Base-by-base conservation (phyloP, 73 alveolate genomes). In the Paramecium primaurelia region DNA sequence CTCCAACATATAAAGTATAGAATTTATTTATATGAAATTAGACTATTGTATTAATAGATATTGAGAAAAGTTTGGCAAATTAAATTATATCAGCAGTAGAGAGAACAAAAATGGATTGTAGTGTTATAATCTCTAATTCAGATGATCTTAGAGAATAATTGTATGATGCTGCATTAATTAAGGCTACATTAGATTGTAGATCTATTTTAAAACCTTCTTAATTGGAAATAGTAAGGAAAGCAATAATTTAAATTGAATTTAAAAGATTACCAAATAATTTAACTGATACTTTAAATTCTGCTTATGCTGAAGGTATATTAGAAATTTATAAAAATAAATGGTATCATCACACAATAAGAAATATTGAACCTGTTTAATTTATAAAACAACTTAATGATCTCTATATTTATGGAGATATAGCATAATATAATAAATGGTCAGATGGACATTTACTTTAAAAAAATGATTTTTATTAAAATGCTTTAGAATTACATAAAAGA, bases 401-500 rank as follows among this genome's bases (percentile, higher is more conserved):
- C 20, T 47, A 38, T 32, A 59, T 84, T 20, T 92, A 84, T 73
- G 97, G 97, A 12, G 86, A 86, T 47, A 47, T 71, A 36, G 95
- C 96, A 25, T 86, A 94, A 86, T 88, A 90, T 28, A 90, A 92
- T 71, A 85, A 86, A 28, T 92, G 94, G 87, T 93, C 96, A 3
- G 86, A 94, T 42, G 95, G 89, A 9, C 95, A 94, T 58, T 44
- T 20, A 34, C 71, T 94, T 68, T 75, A 92, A 30, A 60, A 92
- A 7, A 86, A 86, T 73, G 42, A 88, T 73, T 71, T 68, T 30
- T 90, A 92, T 10, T 68, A 92, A 88, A 94, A 94, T 80, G 85
- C 97, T 8, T 58, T 85, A 20, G 93, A 85, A 69, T 90, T 94
- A 9, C 97, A 94, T 59, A 77, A 77, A 34, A 94, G 97, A 94